Conservation (phyloP, 345 rosid species). For the Odontarrhena argentea region DNA sequence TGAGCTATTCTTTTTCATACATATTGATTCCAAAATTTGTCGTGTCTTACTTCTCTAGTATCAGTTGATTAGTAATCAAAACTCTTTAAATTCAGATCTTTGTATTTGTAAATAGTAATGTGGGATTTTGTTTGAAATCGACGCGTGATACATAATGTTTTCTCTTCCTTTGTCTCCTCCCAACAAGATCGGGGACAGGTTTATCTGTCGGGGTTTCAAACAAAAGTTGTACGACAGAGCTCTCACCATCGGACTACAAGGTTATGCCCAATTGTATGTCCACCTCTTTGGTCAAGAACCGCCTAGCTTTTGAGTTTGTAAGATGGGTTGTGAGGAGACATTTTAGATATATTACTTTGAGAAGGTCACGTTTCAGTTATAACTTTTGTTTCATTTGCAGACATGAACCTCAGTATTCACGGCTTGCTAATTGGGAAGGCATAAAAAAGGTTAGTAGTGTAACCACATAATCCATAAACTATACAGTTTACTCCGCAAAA, state of each 20-base stretch:
- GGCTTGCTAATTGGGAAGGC: constrained; percentile 97
- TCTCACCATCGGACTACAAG: constrained; percentile 86
- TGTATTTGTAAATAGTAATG: background rate
- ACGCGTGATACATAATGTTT: background rate
- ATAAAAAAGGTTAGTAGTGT: constrained; percentile 65
- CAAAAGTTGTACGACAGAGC: constrained; percentile 86
- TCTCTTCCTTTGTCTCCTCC: constrained; percentile 13
- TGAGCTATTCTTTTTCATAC: constrained; percentile 40
- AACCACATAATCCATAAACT: constrained; percentile 2
- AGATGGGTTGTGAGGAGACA: constrained; percentile 12
- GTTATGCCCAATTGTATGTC: constrained; percentile 78
- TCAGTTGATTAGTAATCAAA: background rate
- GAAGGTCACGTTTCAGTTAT: constrained; percentile 22
- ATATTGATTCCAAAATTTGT: constrained; percentile 7
- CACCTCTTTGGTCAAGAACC: constrained; percentile 30
- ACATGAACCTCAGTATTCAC: constrained; percentile 82
- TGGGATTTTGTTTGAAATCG: constrained; percentile 3
- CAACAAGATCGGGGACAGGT: constrained; percentile 81
- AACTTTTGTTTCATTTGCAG: constrained; percentile 49
- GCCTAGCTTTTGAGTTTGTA: constrained; percentile 22
- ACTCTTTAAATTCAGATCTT: constrained; percentile 4
- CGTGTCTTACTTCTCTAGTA: background rate
- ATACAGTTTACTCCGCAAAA: constrained; percentile 1
- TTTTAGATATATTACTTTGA: constrained; percentile 10
- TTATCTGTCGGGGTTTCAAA: constrained; percentile 62